phyloP scores from a whole-genome alignment of 352 stramenopile species.

The Phytopythium cucurbitacearum region DNA sequence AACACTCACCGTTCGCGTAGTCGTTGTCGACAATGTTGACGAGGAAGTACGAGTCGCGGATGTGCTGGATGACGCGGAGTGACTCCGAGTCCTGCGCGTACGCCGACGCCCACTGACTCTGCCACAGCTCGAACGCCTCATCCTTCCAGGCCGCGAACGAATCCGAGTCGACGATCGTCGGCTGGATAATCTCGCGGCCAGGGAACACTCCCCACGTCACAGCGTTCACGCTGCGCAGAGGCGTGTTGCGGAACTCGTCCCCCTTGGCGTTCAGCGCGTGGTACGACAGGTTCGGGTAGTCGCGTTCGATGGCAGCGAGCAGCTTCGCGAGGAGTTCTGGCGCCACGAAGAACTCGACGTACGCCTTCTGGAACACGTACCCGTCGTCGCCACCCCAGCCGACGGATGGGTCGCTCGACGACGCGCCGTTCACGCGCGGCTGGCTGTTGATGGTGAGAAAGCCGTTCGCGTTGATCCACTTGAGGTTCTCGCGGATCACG shows the following conservation, averaged over 20 bases:
- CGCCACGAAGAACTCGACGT: slow-evolving; percentile 97
- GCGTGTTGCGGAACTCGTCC: slow-evolving; percentile 72
- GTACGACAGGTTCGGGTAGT: slow-evolving; percentile 77
- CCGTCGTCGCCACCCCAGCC: slow-evolving; percentile 95
- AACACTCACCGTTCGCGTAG: slow-evolving; percentile 75
- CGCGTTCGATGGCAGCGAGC: slow-evolving; percentile 42
- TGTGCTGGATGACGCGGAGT: slow-evolving; percentile 65
- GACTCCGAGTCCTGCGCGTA: slow-evolving; percentile 88
- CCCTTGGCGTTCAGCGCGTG: slow-evolving; percentile 67
- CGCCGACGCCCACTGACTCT: slow-evolving; percentile 94
- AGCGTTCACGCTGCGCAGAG: slow-evolving; percentile 87
- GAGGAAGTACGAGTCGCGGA: slow-evolving; percentile 96
- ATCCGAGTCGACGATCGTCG: slow-evolving; percentile 96
- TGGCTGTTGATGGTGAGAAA: slow-evolving; percentile 98
- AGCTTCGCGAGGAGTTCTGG: slow-evolving; percentile 72
- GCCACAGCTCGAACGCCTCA: slow-evolving; percentile 97
- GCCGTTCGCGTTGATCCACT: slow-evolving; percentile 82
- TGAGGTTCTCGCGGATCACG: slow-evolving; percentile 79
- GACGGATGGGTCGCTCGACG: slow-evolving; percentile 87
- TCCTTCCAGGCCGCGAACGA: slow-evolving; percentile 94
- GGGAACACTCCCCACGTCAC: slow-evolving; percentile 98
- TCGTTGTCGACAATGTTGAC: slow-evolving; percentile 99
- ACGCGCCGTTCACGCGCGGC: slow-evolving; percentile 86
- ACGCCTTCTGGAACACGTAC: slow-evolving; percentile 98
- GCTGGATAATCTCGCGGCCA: slow-evolving; percentile 90